Percentiles rank a stretch among this genome's conserved stretches.
Evolutionary conservation across 257 asterid genomes (phyloP).

Genomic region (Lantana camara): DNA sequence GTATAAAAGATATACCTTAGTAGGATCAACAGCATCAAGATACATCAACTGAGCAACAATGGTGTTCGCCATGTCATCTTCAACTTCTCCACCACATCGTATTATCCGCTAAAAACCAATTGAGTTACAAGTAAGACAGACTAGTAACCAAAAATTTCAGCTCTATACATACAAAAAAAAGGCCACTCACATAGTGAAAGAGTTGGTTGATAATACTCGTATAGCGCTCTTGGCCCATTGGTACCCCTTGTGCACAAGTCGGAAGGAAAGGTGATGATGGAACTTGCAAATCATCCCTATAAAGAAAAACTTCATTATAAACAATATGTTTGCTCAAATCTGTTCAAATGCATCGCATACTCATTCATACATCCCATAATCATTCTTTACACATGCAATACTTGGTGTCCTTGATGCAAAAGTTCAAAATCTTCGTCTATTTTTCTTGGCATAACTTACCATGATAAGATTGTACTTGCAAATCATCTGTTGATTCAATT

Average conservation of each 20-base stretch:
- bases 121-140: background rate
- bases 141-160: background rate
- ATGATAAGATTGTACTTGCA: background rate
- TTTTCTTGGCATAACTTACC: background rate
- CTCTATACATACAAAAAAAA: background rate
- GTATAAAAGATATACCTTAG: slow-evolving; percentile 45
- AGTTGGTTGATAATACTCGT: slow-evolving; percentile 71
- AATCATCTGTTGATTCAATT: background rate
- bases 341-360: background rate
- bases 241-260: slow-evolving; percentile 55
- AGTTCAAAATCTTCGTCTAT: background rate
- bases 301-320: background rate
- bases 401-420: background rate
- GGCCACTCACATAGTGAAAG: slow-evolving; percentile 52
- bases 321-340: no score
- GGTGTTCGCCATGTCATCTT: slow-evolving; percentile 73
- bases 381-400: background rate
- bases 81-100: slow-evolving; percentile 70
- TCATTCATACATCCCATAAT: background rate
- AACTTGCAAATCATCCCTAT: slow-evolving; percentile 65
- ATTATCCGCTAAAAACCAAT: slow-evolving; percentile 49
- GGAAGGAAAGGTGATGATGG: slow-evolving; percentile 63
- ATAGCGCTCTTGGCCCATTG: slow-evolving; percentile 62
- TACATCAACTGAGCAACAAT: slow-evolving; percentile 74
- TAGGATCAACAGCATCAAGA: slow-evolving; percentile 87